phyloP scores from a whole-genome alignment of 2,329 filamentous ascomycete genomes.

The Pseudogymnoascus sp. region DNA sequence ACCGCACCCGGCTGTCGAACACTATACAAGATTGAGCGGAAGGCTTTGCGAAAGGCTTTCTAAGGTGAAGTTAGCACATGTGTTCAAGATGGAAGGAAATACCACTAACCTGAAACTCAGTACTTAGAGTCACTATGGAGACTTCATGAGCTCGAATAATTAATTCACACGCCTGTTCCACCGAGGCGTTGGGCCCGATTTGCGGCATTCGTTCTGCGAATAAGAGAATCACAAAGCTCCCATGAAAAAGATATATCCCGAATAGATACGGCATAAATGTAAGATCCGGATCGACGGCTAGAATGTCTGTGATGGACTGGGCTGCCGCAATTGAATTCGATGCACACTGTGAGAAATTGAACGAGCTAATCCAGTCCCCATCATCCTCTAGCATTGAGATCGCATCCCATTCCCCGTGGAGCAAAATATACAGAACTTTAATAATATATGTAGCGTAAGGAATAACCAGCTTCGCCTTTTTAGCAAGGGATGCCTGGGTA shows the following conservation, averaged over 20 bases:
- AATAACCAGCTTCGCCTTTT: conserved; percentile 18
- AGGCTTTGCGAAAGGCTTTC: background rate
- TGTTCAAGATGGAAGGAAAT: background rate
- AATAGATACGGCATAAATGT: conserved; percentile 45
- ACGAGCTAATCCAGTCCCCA: conserved; percentile 40
- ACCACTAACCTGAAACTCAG: conserved; percentile 35
- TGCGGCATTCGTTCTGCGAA: conserved; percentile 41
- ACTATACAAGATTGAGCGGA: background rate
- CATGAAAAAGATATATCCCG: conserved; percentile 43
- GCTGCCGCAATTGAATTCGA: conserved; percentile 39
- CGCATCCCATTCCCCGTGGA: conserved; percentile 36
- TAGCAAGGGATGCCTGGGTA: conserved; percentile 15
- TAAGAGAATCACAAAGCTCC: conserved; percentile 40
- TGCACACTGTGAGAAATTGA: conserved; percentile 37
- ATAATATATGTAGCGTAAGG: conserved; percentile 37
- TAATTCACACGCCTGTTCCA: conserved; percentile 40
- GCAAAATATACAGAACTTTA: conserved; percentile 39
- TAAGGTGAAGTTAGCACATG: background rate
- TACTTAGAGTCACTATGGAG: conserved; percentile 40
- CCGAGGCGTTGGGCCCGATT: conserved; percentile 36
- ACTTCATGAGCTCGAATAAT: conserved; percentile 43
- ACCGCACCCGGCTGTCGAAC: background rate
- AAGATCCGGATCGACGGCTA: conserved; percentile 40
- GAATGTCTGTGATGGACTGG: conserved; percentile 37
- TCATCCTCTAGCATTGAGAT: conserved; percentile 41